Evolutionary conservation across 2,329 filamentous ascomycete species (phyloP), one percentile per base, ranked within the genome.

Genomic region (Ophiocordyceps robertsii): DNA sequence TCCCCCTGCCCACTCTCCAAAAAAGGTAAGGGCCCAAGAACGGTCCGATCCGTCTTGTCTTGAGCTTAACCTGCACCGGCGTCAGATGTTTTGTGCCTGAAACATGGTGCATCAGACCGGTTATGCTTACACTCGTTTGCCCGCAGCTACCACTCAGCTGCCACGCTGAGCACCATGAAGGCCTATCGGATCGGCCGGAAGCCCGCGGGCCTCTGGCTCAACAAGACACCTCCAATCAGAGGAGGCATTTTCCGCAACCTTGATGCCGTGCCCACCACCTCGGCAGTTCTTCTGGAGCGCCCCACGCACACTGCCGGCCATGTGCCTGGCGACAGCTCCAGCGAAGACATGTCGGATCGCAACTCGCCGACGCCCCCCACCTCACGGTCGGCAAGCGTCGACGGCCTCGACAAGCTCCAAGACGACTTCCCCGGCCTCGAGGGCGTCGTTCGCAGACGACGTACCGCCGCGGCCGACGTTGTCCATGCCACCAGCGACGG

Each of bases 181-280:
- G 29, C 38, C 24, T 96, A 88, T 59, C 79, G 85, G 49, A 87
- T 96, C 54, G 90, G 38, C 29, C 38, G 90, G 37, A 75, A 73
- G 48, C 77, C 94, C 44, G 75, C 92, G 55, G 85, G 86, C 29
- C 69, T 67, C 47, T 98, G 90, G 90, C 66, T 68, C 47, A 95
- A 95, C 61, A 93, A 95, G 57, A 55, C 85, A 8, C 89, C 92
- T 4, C 90, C 92, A 1, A 90, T 96, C 41, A 90, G 95, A 61
- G 88, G 88, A 44, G 90, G 90, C 36, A 70, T 72, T 45, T 94
- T 89, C 60, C 74, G 80, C 49, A 62, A 65, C 24, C 53, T 57
- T 14, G 49, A 39, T 16, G 12, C 27, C n/a, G 17, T 29, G 32
- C 8, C 32, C 8, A 35, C 32, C 14, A n/a, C 14, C 32, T 8